Evolutionary conservation across 2,329 filamentous ascomycete genomes (phyloP), one percentile per base, ranked within the genome.

Genomic region (Alternaria triticina): DNA sequence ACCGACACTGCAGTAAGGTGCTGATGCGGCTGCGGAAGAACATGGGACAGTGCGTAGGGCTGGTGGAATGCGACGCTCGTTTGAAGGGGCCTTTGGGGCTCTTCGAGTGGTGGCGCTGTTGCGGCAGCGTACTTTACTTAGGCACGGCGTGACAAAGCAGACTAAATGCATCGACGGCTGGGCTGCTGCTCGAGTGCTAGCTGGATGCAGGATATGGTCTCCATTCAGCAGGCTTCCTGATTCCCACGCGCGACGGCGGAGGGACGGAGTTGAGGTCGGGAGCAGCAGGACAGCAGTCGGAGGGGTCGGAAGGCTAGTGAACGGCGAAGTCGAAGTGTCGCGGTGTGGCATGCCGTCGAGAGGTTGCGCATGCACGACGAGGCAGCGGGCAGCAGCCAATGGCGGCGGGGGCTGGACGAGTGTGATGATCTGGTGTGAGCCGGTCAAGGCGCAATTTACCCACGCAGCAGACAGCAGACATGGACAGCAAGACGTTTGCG

Each of bases 11-110:
- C 65, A 72, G 66, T 69, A 74, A 71, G 68, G 70, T 74, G 72
- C 69, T 74, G 72, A 74, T 73, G 71, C 67, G 68, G 70, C 70
- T 57, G 66, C 70, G 69, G 72, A 62, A 68, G 66, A 67, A 67
- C 63, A 66, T 72, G 68, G 65, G 64, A 67, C 63, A 64, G 64
- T 74, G 72, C 70, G 67, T 74, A 74, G 70, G 72, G 72, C 72
- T 70, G 63, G 57, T 59, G 65, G 44, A 46, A 23, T 71, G 61
- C 70, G 68, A 72, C 56, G 68, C 61, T 70, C 61, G 63, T 67
- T 65, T 62, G 65, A 58, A 57, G 50, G 51, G 51, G 59, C 59
- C 56, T 57, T 62, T 69, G 64, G 68, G 63, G 64, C 65, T 67
- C 68, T 59, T 51, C 45, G 57, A 62, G 71, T 63, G 67, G 70